Conservation (phyloP, 495 filamentous ascomycete genomes). For the Podospora bellae-mahoneyi region DNA sequence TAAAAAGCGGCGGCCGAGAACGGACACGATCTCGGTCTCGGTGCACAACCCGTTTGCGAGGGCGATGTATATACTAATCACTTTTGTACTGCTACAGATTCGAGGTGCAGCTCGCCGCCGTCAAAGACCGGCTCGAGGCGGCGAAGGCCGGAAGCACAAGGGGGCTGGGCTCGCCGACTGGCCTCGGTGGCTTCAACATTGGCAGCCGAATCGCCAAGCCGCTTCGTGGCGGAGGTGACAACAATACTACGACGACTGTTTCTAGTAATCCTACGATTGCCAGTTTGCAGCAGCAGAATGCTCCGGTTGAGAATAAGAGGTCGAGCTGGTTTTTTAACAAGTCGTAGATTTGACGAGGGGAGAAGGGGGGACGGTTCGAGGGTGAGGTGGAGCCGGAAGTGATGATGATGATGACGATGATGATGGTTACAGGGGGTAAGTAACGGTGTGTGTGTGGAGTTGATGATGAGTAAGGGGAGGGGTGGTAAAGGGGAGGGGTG, state of each 20-base stretch:
- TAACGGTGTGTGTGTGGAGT: background rate
- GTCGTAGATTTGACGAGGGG: background rate
- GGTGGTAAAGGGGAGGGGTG: background rate
- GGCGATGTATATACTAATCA: conserved; percentile 7
- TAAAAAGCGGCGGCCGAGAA: conserved; percentile 11
- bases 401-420: too few species aligned
- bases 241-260: conserved; percentile 37
- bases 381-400: background rate
- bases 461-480: background rate
- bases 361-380: background rate
- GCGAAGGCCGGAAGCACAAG: conserved; percentile 87
- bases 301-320: conserved; percentile 48
- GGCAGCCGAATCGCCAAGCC: conserved; percentile 93
- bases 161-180: conserved; percentile 63
- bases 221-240: conserved; percentile 83
- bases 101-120: conserved; percentile 91
- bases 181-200: conserved; percentile 69
- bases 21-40: background rate
- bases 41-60: background rate
- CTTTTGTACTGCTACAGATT: conserved; percentile 56
- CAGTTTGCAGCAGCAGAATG: conserved; percentile 43
- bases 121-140: conserved; percentile 95
- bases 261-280: conserved; percentile 45
- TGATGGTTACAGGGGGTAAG: background rate
- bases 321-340: conserved; percentile 57